Base-by-base conservation (phyloP, 2,329 filamentous ascomycete genomes). In the Proliferodiscus dingleyae region DNA sequence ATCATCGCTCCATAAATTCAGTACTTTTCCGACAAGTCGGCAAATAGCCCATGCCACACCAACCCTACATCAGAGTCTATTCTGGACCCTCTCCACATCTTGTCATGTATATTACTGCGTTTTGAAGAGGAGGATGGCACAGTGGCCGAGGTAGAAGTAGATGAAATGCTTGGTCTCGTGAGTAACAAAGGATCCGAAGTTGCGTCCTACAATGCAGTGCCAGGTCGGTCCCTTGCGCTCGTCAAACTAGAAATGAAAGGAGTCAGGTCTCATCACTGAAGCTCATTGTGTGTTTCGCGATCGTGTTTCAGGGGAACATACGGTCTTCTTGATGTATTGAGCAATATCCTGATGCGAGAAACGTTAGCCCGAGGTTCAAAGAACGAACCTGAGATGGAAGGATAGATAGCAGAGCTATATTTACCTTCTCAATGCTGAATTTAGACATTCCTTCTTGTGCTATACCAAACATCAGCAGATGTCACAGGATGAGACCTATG, bases 141-240 rank as follows among this genome's bases (percentile, higher is more conserved):
- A 96, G 76, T 97, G 93, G 44, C 93, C 93, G 49, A 98, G 85
- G 74, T 98, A 98, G 75, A 98, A 98, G 75, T 98, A 98, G 68
- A 98, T 96, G 75, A 98, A 98, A 71, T 98, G 93, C 74, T 97
- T 97, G 22, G 93, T 97, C 70, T 97, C 93, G 64, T 98, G 93
- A 32, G 93, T 98, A 41, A 98, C 93, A 61, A 97, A 98, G 71
- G 91, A 97, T 60, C 93, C 93, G 72, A 98, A 98, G 77, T 98
- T 97, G 59, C 93, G 81, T 53, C 93, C 93, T 26, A 98, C 93
- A 58, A 98, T 96, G 71, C 93, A 98, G 71, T 98, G 93, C 93
- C 91, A 98, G 66, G 93, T 98, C 53, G 91, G 90, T 28, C 93
- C 93, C 74, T 96, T 96, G 66, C 90, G 85, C 63, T 88, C 87